These are phyloP conservation scores for Colletotrichum cereale DNA, from an alignment of 2,329 filamentous ascomycete genomes.

Conservation along the genomic window DNA sequence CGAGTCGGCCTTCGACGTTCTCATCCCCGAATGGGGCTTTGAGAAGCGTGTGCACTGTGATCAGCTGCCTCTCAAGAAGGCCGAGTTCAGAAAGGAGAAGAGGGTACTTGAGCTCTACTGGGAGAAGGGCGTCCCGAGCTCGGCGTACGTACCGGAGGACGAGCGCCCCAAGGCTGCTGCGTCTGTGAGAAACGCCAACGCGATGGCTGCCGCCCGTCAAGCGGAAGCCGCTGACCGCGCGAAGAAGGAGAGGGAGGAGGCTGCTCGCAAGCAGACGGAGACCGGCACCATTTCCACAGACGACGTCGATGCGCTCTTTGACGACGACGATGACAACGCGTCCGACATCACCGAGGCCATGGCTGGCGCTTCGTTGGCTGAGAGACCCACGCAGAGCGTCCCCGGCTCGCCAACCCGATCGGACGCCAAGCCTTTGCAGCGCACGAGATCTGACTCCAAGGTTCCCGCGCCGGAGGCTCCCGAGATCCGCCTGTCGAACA, in stretches of 20 bases:
- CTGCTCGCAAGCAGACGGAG: constrained; percentile 91
- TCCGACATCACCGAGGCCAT: constrained; percentile 92
- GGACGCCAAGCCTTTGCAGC: constrained; percentile 77
- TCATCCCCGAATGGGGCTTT: constrained; percentile 98
- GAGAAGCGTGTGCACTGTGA: constrained; percentile 99
- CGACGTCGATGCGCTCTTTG: constrained; percentile 94
- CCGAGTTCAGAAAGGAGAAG: constrained; percentile 98
- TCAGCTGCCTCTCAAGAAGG: constrained; percentile 97
- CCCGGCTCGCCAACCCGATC: constrained; percentile 90
- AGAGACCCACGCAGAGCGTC: constrained; percentile 94
- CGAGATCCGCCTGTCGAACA: constrained; percentile 86
- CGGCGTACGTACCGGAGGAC: constrained; percentile 95
- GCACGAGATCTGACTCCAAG: constrained; percentile 95
- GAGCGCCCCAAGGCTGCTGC: constrained; percentile 89
- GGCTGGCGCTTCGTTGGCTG: constrained; percentile 88
- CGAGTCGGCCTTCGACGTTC: constrained; percentile 97
- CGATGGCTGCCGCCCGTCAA: constrained; percentile 81
- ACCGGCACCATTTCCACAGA: constrained; percentile 94
- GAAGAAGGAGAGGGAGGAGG: constrained; percentile 90
- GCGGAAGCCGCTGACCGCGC: constrained; percentile 85
- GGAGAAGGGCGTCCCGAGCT: constrained; percentile 99
- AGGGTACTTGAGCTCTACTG: constrained; percentile 96
- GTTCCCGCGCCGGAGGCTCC: constrained; percentile 80
- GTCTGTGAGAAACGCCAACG: constrained; percentile 80
- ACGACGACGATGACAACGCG: constrained; percentile 88